Percentiles rank a stretch among this genome's conserved stretches.
phyloP scores from a whole-genome alignment of 345 rosid species.

The Citrus sp. region DNA sequence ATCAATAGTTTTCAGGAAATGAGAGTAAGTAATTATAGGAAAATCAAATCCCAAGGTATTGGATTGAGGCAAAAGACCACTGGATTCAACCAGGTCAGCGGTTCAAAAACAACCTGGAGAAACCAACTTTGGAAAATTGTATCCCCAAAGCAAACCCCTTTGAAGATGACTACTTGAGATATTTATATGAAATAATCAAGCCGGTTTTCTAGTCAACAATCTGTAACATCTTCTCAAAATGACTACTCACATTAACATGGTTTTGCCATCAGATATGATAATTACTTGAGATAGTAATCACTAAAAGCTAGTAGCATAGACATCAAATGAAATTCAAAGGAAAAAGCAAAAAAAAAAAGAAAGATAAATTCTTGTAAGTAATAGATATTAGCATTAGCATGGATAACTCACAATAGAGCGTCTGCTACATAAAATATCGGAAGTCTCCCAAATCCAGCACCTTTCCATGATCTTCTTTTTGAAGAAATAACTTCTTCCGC shows the following conservation, averaged over 20 bases:
- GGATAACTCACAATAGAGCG: conserved; percentile 60
- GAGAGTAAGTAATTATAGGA: not conserved
- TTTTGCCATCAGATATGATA: not conserved
- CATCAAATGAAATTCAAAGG: not conserved
- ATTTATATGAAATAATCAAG: not conserved
- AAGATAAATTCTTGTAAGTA: not conserved
- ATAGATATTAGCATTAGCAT: not conserved
- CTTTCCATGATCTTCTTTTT: conserved; percentile 47
- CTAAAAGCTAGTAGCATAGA: not conserved
- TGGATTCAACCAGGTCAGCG: not conserved
- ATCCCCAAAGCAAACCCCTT: not conserved
- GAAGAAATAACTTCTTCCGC: conserved; percentile 48
- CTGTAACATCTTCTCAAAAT: not conserved
- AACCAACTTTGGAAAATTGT: not conserved
- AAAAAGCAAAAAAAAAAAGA: too few relatives aligned
- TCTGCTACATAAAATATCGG: conserved; percentile 77
- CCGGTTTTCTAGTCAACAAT: not conserved
- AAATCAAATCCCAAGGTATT: not conserved
- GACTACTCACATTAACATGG: not conserved
- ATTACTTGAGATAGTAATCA: not conserved
- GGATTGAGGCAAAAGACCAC: not conserved
- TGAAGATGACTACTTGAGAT: not conserved
- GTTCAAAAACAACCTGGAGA: not conserved
- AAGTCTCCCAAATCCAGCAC: conserved; percentile 62
- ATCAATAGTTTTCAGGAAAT: not conserved